Evolutionary conservation across 495 filamentous ascomycete genomes (phyloP), one percentile per base, ranked within the genome.

Genomic region (Sporormia fimetaria): DNA sequence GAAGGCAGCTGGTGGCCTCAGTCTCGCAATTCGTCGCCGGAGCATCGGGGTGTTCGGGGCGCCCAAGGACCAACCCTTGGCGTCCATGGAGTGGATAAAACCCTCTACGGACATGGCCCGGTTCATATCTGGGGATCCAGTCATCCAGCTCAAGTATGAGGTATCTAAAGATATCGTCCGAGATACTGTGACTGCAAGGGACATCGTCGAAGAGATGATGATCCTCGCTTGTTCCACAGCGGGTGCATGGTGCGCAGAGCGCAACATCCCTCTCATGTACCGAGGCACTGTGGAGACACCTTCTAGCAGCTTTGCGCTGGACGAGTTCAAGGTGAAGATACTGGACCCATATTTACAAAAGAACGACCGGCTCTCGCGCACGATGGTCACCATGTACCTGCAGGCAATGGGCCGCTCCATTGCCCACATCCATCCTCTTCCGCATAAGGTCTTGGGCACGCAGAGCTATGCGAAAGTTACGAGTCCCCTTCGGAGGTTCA

Each of bases 401-500:
- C 38, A 52, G 12, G 60, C 74, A 7, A 34, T 70, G 17, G 83
- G 41, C 6, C 20, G 82, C 3, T 55, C 56, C 38, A 66, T 65
- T 33, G 67, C 70, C 9, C 72, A 63, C 41, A 65, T 64, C 24
- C 58, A 3, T 57, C 70, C 28, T 40, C 23, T 24, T 71, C 78
- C 0, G 58, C 72, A 28, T 69, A 64, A 12, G 71, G 83, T 68
- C 6, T 61, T 94, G 14, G 86, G 83, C 9, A 47, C 81, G 3
- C 63, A 76, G 31, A 64, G 74, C 25, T 94, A 94, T 56, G 64
- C 76, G 44, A 90, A 84, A 53, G 74, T 75, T 26, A 96, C 90
- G 2, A 86, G 79, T 47, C 90, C 90, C 2, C 67, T 98, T 6
- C 82, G 90, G 12, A 72, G 90, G 21, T 94, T 78, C 61, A 62